Conservation (phyloP, 495 filamentous ascomycete species). For the Hypoxylon subgilvum region DNA sequence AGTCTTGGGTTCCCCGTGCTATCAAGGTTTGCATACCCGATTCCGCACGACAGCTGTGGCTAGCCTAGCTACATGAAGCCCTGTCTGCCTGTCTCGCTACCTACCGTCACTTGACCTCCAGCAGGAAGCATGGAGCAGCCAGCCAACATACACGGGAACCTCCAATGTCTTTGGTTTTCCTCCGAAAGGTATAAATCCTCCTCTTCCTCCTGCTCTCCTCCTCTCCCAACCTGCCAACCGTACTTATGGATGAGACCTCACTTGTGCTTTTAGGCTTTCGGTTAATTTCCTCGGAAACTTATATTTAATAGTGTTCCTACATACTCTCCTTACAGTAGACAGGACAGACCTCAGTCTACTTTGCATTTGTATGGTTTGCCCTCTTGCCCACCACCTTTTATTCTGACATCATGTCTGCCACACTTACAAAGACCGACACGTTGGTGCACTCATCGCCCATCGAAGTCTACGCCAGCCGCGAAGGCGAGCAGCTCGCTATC, state of each 20-base stretch:
- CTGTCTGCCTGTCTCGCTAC: neutral
- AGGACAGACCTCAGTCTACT: neutral
- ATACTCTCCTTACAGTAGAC: too few relatives aligned
- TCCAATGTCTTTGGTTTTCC: slow-evolving; percentile 14
- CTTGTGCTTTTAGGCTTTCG: slow-evolving; percentile 24
- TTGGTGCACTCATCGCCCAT: slow-evolving; percentile 4
- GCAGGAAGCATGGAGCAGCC: slow-evolving; percentile 3
- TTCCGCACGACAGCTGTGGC: slow-evolving; percentile 28
- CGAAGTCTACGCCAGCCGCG: slow-evolving; percentile 14
- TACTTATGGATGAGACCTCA: neutral
- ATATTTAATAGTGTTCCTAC: neutral
- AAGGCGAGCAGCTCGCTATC: slow-evolving; percentile 33
- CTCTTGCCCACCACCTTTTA: neutral
- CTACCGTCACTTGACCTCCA: slow-evolving; percentile 14
- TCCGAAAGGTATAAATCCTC: slow-evolving; percentile 21
- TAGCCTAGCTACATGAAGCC: slow-evolving; percentile 8
- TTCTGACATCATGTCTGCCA: slow-evolving; percentile 34
- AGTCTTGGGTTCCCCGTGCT: slow-evolving; percentile 15
- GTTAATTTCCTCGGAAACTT: neutral
- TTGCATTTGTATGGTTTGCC: neutral
- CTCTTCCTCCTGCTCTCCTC: neutral
- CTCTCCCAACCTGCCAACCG: neutral
- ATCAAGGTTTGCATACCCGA: slow-evolving; percentile 33
- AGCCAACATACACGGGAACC: slow-evolving; percentile 10
- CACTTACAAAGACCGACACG: slow-evolving; percentile 23